Percentiles rank a stretch among this genome's conserved stretches.
phyloP scores from a whole-genome alignment of 495 filamentous ascomycete genomes.

The Usnea hakonensis region DNA sequence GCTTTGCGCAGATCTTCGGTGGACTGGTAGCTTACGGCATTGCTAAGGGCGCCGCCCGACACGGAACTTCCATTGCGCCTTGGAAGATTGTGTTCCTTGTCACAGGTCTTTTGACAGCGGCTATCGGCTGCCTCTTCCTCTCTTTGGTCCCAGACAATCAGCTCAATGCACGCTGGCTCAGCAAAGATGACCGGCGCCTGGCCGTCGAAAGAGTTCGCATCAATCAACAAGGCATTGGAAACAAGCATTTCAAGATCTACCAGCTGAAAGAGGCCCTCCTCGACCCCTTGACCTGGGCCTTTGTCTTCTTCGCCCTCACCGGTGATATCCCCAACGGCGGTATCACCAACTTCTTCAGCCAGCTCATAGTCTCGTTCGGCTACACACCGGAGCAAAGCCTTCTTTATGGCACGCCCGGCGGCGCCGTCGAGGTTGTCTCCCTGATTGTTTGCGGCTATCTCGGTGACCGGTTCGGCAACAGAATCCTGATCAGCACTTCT shows the following conservation, averaged over 20 bases:
- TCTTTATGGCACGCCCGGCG: conserved; percentile 58
- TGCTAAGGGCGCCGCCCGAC: conserved; percentile 44
- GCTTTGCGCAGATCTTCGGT: conserved; percentile 53
- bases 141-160: conserved; percentile 63
- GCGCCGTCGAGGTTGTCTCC: conserved; percentile 57
- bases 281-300: conserved; percentile 59
- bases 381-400: conserved; percentile 53
- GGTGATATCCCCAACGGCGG: conserved; percentile 62
- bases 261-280: conserved; percentile 52
- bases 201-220: conserved; percentile 53
- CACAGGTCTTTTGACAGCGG: conserved; percentile 53
- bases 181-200: conserved; percentile 50
- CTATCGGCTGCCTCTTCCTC: conserved; percentile 51
- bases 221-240: conserved; percentile 63
- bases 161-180: conserved; percentile 59
- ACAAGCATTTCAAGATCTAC: conserved; percentile 58
- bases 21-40: conserved; percentile 60
- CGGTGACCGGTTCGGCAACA: conserved; percentile 48
- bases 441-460: conserved; percentile 53
- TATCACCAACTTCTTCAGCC: conserved; percentile 65
- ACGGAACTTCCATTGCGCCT: conserved; percentile 48
- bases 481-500: conserved; percentile 33
- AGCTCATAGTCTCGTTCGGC: conserved; percentile 51
- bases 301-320: conserved; percentile 54
- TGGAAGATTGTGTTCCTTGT: conserved; percentile 67